Percentiles rank a stretch among this genome's conserved stretches.
These are phyloP conservation scores for Sporisorium sorghi DNA, from an alignment of 1,284 basidiomycete species.

Conservation along the genomic window DNA sequence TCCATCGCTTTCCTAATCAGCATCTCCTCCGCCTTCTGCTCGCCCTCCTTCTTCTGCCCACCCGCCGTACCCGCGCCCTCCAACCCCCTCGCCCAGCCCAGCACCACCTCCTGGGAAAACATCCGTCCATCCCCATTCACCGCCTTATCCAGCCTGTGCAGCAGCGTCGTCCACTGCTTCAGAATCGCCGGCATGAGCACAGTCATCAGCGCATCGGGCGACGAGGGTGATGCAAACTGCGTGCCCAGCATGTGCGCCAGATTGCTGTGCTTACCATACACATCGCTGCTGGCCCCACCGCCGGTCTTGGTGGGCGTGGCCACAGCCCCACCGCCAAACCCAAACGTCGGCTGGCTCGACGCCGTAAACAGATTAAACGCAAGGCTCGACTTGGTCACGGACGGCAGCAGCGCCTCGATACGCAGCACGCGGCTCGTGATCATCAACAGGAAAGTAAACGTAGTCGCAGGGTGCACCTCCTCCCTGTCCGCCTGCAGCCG, in stretches of 20 bases:
- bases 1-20: slow-evolving; percentile 53
- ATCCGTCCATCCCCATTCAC: slow-evolving; percentile 65
- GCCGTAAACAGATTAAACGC: slow-evolving; percentile 49
- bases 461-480: slow-evolving; percentile 57
- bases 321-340: slow-evolving; percentile 18
- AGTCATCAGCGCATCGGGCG: slow-evolving; percentile 59
- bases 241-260: slow-evolving; percentile 32
- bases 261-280: slow-evolving; percentile 43
- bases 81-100: slow-evolving; percentile 55
- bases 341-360: slow-evolving; percentile 21
- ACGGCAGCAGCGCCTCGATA: slow-evolving; percentile 52
- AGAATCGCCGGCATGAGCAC: slow-evolving; percentile 59
- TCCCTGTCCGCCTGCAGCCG: slow-evolving; percentile 42
- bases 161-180: slow-evolving; percentile 59
- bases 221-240: slow-evolving; percentile 33
- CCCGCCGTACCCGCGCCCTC: slow-evolving; percentile 23
- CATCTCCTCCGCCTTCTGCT: slow-evolving; percentile 39
- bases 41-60: slow-evolving; percentile 7
- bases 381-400: slow-evolving; percentile 46
- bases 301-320: slow-evolving; percentile 9
- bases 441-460: slow-evolving; percentile 57
- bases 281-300: slow-evolving; percentile 8
- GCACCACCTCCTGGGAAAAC: slow-evolving; percentile 62
- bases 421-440: slow-evolving; percentile 58
- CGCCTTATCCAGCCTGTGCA: slow-evolving; percentile 48